Evolutionary conservation across 1,139 yeast genomes (phyloP).

Genomic region (Yamadazyma sp.): DNA sequence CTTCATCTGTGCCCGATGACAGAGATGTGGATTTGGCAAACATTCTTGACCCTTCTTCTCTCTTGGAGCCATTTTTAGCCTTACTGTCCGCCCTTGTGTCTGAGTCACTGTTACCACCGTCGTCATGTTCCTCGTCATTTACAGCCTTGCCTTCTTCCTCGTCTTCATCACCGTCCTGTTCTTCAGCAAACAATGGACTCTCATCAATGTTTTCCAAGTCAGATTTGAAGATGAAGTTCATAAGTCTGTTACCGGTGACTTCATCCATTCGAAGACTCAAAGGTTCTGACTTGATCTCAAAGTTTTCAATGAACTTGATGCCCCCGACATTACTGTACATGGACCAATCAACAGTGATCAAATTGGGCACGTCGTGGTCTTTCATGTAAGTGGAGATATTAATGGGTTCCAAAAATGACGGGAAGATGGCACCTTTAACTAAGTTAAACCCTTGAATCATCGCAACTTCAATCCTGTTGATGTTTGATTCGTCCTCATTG

Average conservation of each 20-base stretch:
- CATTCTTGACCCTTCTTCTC: not conserved
- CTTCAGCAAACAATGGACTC: constrained; percentile 26
- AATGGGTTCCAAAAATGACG: constrained; percentile 39
- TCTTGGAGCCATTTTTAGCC: not conserved
- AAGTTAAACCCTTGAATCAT: constrained; percentile 47
- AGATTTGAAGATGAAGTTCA: constrained; percentile 56
- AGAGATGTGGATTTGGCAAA: constrained; percentile 10
- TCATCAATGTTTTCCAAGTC: constrained; percentile 30
- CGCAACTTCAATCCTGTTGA: constrained; percentile 40
- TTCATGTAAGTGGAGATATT: not conserved
- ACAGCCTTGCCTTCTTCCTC: no score
- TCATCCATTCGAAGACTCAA: constrained; percentile 61
- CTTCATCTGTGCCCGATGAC: constrained; percentile 17
- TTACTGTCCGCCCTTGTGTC: not conserved
- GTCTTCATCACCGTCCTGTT: constrained; percentile 10
- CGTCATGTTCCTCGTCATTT: not conserved
- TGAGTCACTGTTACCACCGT: not conserved
- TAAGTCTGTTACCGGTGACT: constrained; percentile 54
- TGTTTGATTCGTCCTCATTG: constrained; percentile 45
- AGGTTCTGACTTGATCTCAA: constrained; percentile 55
- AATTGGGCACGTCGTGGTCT: constrained; percentile 20
- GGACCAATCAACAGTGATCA: constrained; percentile 58
- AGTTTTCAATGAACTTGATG: constrained; percentile 56
- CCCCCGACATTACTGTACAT: constrained; percentile 71
- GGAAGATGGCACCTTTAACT: constrained; percentile 32